phyloP scores from a whole-genome alignment of 2,329 filamentous ascomycete species.

The Ceratocystis colombiana region DNA sequence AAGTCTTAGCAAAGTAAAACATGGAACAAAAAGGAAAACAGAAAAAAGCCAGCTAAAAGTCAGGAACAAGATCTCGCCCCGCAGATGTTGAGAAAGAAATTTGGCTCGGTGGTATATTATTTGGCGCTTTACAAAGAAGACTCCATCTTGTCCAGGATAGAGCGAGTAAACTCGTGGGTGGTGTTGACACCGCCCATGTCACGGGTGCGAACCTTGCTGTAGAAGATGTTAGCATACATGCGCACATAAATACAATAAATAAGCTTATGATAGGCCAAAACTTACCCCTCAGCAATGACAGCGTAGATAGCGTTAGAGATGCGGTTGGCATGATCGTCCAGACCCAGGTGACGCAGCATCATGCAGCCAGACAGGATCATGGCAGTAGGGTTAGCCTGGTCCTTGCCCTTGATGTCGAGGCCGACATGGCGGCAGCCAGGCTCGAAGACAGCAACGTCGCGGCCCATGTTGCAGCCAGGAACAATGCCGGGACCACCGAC shows the following conservation, averaged over 20 bases:
- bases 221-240: slow-evolving; percentile 35
- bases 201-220: slow-evolving; percentile 73
- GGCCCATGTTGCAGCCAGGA: slow-evolving; percentile 98
- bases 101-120: slow-evolving; percentile 9
- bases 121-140: slow-evolving; percentile 21
- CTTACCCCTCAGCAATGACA: slow-evolving; percentile 81
- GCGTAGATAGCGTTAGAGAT: slow-evolving; percentile 77
- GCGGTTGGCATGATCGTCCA: slow-evolving; percentile 96
- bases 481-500: slow-evolving; percentile 96
- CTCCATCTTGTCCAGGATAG: slow-evolving; percentile 95
- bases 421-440: slow-evolving; percentile 98
- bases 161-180: slow-evolving; percentile 90
- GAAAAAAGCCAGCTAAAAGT: neutral
- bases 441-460: slow-evolving; percentile 96
- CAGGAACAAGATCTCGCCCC: neutral
- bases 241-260: neutral
- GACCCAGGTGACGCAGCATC: slow-evolving; percentile 91
- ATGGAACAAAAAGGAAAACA: neutral
- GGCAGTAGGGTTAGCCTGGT: slow-evolving; percentile 96
- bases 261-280: slow-evolving; percentile 27
- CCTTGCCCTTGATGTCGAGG: slow-evolving; percentile 98
- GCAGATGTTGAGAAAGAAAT: slow-evolving; percentile 4
- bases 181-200: slow-evolving; percentile 90
- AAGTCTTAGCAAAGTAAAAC: neutral
- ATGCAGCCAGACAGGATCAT: slow-evolving; percentile 92